Evolutionary conservation across 768 basidiomycete genomes (phyloP).

Genomic region (Rhizopogon vinicolor): DNA sequence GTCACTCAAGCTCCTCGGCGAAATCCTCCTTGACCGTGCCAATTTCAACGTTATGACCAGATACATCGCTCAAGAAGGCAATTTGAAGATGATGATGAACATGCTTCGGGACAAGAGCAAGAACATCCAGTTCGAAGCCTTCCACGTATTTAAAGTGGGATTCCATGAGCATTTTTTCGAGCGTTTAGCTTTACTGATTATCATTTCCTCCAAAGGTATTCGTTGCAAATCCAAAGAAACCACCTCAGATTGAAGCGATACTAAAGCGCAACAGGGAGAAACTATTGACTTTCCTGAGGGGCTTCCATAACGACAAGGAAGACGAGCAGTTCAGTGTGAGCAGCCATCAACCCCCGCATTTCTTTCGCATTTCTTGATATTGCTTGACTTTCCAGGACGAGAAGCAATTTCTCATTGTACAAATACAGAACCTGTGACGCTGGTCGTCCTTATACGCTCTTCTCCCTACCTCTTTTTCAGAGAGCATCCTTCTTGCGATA

Average conservation of each 20-base stretch:
- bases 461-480: background rate
- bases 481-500: background rate
- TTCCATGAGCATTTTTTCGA: background rate
- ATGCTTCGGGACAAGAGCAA: constrained; percentile 96
- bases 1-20: constrained; percentile 95
- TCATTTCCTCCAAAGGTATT: constrained; percentile 62
- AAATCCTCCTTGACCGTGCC: constrained; percentile 94
- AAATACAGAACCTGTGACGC: constrained; percentile 73
- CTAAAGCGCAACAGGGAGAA: constrained; percentile 93
- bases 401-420: constrained; percentile 93
- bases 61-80: constrained; percentile 92
- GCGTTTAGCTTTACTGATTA: background rate
- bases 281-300: constrained; percentile 80
- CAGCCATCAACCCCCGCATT: background rate
- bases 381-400: constrained; percentile 53
- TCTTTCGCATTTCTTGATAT: background rate
- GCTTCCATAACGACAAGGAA: constrained; percentile 98
- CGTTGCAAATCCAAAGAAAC: constrained; percentile 99
- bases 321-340: constrained; percentile 92
- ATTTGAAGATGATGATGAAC: constrained; percentile 99
- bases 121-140: constrained; percentile 99
- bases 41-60: constrained; percentile 99
- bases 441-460: background rate
- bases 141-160: constrained; percentile 98
- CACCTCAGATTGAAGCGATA: constrained; percentile 89